Percentiles rank a stretch among this genome's conserved stretches.
These are phyloP conservation scores for Fusarium agapanthi DNA, from an alignment of 2,329 filamentous ascomycete species.

Conservation along the genomic window DNA sequence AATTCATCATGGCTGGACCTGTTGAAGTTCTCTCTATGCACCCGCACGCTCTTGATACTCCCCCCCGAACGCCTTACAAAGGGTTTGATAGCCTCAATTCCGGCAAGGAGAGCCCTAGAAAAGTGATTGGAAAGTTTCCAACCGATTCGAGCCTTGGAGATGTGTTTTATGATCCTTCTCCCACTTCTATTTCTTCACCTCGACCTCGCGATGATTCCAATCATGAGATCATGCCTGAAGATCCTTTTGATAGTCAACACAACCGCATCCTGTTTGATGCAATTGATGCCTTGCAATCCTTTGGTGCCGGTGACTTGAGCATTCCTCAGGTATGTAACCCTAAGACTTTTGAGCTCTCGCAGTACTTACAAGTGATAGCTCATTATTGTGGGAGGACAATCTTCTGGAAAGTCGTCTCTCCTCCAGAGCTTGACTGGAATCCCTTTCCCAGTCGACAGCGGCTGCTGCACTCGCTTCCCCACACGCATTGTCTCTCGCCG, in stretches of 20 bases:
- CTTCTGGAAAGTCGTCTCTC: conserved; percentile 50
- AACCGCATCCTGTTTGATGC: conserved; percentile 49
- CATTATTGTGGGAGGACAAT: conserved; percentile 50
- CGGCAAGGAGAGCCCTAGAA: neutral
- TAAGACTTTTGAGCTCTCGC: too few species aligned
- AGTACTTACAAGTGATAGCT: conserved; percentile 36
- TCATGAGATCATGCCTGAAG: conserved; percentile 30
- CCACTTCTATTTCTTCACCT: neutral
- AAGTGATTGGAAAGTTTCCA: neutral
- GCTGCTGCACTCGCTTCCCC: conserved; percentile 50
- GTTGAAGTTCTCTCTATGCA: conserved; percentile 3
- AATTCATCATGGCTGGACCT: conserved; percentile 25
- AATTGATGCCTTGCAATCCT: conserved; percentile 48
- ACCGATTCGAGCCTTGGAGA: conserved; percentile 19
- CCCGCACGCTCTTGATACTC: neutral
- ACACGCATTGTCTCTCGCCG: conserved; percentile 50
- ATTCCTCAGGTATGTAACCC: conserved; percentile 46
- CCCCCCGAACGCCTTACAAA: neutral
- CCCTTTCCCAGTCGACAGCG: conserved; percentile 46
- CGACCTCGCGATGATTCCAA: neutral
- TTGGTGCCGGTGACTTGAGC: conserved; percentile 43
- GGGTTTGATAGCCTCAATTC: neutral
- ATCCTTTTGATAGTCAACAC: conserved; percentile 48
- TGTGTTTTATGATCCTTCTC: conserved; percentile 1
- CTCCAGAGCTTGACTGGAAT: conserved; percentile 50